Percentiles rank a stretch among this genome's conserved stretches.
Evolutionary conservation across 2,329 filamentous ascomycete genomes (phyloP).

Genomic region (Cyanodermella asteris): DNA sequence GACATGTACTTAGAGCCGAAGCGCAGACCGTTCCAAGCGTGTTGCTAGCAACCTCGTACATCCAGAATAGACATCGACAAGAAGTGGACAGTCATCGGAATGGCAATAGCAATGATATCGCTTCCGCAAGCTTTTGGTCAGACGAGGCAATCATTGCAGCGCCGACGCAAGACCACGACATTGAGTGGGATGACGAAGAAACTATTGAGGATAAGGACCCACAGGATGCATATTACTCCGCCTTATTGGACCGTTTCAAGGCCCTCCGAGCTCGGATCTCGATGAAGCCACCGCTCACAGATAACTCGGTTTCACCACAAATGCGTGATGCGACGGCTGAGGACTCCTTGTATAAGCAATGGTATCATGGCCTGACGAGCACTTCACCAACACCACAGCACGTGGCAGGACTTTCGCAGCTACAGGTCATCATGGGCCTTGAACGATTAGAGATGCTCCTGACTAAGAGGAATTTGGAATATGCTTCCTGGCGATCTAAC

Average conservation of each 20-base stretch:
- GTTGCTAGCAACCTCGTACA: slow-evolving; percentile 26
- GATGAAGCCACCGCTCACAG: slow-evolving; percentile 31
- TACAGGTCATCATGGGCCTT: slow-evolving; percentile 31
- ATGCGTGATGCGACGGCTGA: background rate
- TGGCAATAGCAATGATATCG: no score
- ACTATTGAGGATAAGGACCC: slow-evolving; percentile 21
- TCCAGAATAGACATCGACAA: slow-evolving; percentile 11
- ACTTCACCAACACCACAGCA: slow-evolving; percentile 27
- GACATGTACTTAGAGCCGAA: slow-evolving; percentile 40
- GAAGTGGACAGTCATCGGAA: no score
- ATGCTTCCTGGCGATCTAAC: no score
- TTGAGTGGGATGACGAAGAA: slow-evolving; percentile 10
- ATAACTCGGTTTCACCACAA: slow-evolving; percentile 28
- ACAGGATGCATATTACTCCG: slow-evolving; percentile 43
- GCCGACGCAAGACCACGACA: slow-evolving; percentile 7
- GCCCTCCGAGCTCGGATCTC: slow-evolving; percentile 41
- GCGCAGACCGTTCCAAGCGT: slow-evolving; percentile 52
- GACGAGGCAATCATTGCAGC: no score
- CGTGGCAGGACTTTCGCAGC: slow-evolving; percentile 32
- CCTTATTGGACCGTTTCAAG: slow-evolving; percentile 42
- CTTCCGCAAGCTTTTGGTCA: no score
- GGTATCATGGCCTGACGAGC: slow-evolving; percentile 18
- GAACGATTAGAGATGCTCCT: slow-evolving; percentile 41
- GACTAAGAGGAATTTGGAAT: slow-evolving; percentile 33
- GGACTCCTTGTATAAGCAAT: slow-evolving; percentile 29